phyloP scores from a whole-genome alignment of 2,329 filamentous ascomycete genomes.

The Nannizziopsis barbatae region DNA sequence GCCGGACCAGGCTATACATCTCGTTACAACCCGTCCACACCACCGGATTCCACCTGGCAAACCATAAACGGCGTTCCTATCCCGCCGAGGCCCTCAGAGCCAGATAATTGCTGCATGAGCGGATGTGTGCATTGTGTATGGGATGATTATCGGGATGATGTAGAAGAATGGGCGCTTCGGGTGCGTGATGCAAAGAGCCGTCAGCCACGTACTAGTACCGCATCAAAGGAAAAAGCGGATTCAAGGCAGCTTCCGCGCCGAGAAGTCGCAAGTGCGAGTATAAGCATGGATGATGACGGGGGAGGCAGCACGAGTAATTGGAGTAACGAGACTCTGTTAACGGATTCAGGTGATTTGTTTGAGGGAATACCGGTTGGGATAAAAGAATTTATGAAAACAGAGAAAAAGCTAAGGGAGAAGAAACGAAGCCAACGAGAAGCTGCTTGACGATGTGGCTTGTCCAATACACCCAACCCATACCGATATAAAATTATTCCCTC shows the following conservation, averaged over 20 bases:
- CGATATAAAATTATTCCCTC: too few species aligned
- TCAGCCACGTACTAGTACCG: conserved; percentile 22
- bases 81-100: conserved; percentile 74
- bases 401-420: conserved; percentile 76
- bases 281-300: conserved; percentile 69
- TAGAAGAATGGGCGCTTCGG: conserved; percentile 73
- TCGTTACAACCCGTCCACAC: conserved; percentile 43
- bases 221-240: conserved; percentile 20
- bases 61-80: conserved; percentile 66
- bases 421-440: conserved; percentile 43
- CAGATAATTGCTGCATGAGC: conserved; percentile 98
- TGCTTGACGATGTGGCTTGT: too few species aligned
- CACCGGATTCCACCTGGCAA: conserved; percentile 46
- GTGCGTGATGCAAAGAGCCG: conserved; percentile 49
- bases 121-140: conserved; percentile 97
- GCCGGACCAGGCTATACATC: conserved; percentile 60
- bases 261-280: conserved; percentile 40
- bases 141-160: conserved; percentile 81
- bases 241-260: conserved; percentile 26
- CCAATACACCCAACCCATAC: too few species aligned
- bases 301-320: conserved; percentile 63
- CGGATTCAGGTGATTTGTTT: conserved; percentile 55
- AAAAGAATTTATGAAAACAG: conserved; percentile 90
- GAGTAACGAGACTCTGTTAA: conserved; percentile 32
- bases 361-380: conserved; percentile 80